A percentile compares a stretch with the other conserved stretches of the same genome.
These are phyloP conservation scores for Lagerstroemia speciosa DNA, from an alignment of 345 rosid genomes.

Conservation along the genomic window DNA sequence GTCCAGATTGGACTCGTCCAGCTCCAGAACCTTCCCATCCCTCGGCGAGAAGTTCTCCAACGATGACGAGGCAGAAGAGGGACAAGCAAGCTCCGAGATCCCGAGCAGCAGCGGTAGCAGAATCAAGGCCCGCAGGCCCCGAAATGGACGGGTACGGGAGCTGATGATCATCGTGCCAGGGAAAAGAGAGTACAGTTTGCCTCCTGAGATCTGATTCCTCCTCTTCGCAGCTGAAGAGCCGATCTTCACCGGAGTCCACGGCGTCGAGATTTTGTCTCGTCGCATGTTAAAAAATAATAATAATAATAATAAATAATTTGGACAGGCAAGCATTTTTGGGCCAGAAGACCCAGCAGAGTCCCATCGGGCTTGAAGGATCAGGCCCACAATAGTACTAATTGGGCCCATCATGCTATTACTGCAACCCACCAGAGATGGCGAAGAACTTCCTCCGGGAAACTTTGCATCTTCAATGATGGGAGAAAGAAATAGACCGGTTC, in stretches of 20 bases:
- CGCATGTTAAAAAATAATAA: neutral
- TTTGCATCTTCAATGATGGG: constrained; percentile 62
- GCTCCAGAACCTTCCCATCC: constrained; percentile 70
- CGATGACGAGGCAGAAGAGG: constrained; percentile 8
- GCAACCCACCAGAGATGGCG: constrained; percentile 67
- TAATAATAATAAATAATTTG: too few species aligned
- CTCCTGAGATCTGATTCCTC: too few species aligned
- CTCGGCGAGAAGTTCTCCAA: constrained; percentile 19
- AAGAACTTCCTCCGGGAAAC: constrained; percentile 68
- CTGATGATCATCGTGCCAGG: neutral
- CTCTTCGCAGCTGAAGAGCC: too few species aligned
- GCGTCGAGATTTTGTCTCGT: too few species aligned
- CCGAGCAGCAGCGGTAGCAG: neutral
- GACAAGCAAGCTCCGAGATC: neutral
- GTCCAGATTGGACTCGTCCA: constrained; percentile 80
- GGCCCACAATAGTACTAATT: too few species aligned
- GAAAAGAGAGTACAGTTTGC: neutral
- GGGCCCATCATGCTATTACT: too few species aligned
- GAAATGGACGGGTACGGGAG: neutral
- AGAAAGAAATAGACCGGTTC: constrained; percentile 55
- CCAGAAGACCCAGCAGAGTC: too few species aligned
- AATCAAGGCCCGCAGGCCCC: neutral
- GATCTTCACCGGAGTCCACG: too few species aligned
- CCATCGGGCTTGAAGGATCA: too few species aligned
- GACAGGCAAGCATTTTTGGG: too few species aligned